Base-by-base conservation (phyloP, 1,139 yeast species). In the Pichia sp. region DNA sequence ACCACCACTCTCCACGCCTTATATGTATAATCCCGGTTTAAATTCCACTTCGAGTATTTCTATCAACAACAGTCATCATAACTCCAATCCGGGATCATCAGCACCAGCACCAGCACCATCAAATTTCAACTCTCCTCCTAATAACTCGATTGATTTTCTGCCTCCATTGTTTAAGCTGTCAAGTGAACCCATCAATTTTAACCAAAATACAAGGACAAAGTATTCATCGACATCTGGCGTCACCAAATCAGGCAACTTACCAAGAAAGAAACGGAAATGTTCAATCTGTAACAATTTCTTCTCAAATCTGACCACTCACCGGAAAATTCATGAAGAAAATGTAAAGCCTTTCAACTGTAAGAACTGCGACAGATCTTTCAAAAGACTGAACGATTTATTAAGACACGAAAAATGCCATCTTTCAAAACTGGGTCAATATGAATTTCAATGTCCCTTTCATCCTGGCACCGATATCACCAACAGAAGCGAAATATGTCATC, bases 391-490 rank as follows among this genome's bases (percentile, higher is more conserved):
- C 61, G 97, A 88, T 64, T 67, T 88, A 51, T 75, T 81, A 55
- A 72, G 97, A 52, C 97, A 88, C 61, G 77, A 80, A 53, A 86
- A 85, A 64, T 76, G 92, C 49, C 97, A 88, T 63, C 76, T 87
- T 76, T 80, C 81, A 55, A 85, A 79, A 52, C 69, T 73, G 36
- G 81, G 81, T n/a, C 66, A 66, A 53, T 73, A 73, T 48, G 72
- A 74, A 16, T 73, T 64, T 55, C 69, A 68, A 52, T 73, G 78
- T 48, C 78, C 78, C 3, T 73, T 63, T 39, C 52, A 51, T 38
- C 40, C 43, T 4, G 45, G 41, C 29, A 27, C 44, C 34, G 36
- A 42, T 29, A 33, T 36, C 23, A 29, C 46, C 11, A 40, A 38
- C 34, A 41, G 41, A 38, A 38, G 43, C 16, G 58, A 54, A 35